Evolutionary conservation across 495 filamentous ascomycete genomes (phyloP).

Genomic region (Penicillium atrosanguineum): DNA sequence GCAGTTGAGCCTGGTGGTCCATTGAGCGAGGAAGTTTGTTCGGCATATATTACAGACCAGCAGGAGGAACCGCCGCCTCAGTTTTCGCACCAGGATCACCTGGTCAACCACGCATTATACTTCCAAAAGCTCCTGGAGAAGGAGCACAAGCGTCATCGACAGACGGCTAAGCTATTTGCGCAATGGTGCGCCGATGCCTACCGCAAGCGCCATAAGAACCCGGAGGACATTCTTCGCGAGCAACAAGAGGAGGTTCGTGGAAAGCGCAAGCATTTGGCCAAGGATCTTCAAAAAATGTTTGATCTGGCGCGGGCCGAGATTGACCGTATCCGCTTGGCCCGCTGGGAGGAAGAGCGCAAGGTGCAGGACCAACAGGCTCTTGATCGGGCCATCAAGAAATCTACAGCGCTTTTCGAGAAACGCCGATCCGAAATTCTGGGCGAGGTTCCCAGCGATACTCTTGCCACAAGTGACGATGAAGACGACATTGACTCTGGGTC

Average conservation of each 20-base stretch:
- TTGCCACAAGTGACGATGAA: slow-evolving; percentile 48
- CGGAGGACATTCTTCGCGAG: slow-evolving; percentile 45
- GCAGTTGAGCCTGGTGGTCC: slow-evolving; percentile 73
- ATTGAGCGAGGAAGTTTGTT: slow-evolving; percentile 68
- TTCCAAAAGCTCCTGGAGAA: slow-evolving; percentile 74
- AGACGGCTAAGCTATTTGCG: slow-evolving; percentile 42
- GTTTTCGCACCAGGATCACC: slow-evolving; percentile 81
- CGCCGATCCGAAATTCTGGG: slow-evolving; percentile 52
- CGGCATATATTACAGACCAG: slow-evolving; percentile 71
- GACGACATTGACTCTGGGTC: slow-evolving; percentile 40
- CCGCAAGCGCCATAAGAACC: slow-evolving; percentile 46
- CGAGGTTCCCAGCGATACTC: slow-evolving; percentile 39
- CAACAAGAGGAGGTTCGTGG: slow-evolving; percentile 49
- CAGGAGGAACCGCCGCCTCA: slow-evolving; percentile 70
- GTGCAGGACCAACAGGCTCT: slow-evolving; percentile 75
- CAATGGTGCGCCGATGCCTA: slow-evolving; percentile 48
- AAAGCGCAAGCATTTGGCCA: slow-evolving; percentile 67
- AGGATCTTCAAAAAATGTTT: slow-evolving; percentile 71
- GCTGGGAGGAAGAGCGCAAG: slow-evolving; percentile 85
- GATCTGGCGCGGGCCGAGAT: slow-evolving; percentile 74
- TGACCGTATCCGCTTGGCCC: slow-evolving; percentile 65
- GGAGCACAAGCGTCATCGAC: slow-evolving; percentile 70
- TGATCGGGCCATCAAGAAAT: slow-evolving; percentile 76
- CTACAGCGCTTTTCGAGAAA: slow-evolving; percentile 55
- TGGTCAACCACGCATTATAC: slow-evolving; percentile 74